Evolutionary conservation across 805 yeast genomes (phyloP).

Genomic region (Cyberlindnera petersonii): DNA sequence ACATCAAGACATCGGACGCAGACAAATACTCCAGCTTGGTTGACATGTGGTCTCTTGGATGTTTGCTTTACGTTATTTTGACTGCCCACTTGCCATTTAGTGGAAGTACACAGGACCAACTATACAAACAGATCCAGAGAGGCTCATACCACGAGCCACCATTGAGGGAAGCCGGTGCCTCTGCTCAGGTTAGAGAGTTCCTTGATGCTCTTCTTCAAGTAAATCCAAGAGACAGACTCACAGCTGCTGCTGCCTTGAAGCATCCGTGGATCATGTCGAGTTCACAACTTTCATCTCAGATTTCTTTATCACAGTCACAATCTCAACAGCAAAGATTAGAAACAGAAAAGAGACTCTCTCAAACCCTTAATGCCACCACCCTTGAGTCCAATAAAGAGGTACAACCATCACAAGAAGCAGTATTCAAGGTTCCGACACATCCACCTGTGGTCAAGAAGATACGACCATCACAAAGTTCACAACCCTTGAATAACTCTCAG

Average conservation of each 20-base stretch:
- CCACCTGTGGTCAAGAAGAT: constrained; percentile 13
- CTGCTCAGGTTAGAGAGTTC: constrained; percentile 69
- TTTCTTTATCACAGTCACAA: constrained; percentile 67
- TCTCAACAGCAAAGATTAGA: constrained; percentile 56
- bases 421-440: constrained; percentile 21
- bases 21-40: constrained; percentile 74
- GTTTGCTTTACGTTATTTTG: constrained; percentile 83
- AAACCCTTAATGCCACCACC: not conserved
- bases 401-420: constrained; percentile 13
- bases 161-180: constrained; percentile 59
- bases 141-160: constrained; percentile 83
- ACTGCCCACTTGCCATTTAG: constrained; percentile 95
- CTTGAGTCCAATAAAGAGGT: not conserved
- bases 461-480: constrained; percentile 3
- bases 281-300: constrained; percentile 31
- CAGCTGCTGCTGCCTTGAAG: constrained; percentile 69
- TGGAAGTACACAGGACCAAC: constrained; percentile 83
- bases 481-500: not conserved
- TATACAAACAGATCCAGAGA: constrained; percentile 67
- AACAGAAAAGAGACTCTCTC: constrained; percentile 8
- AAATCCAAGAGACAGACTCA: constrained; percentile 67
- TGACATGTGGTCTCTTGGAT: constrained; percentile 98
- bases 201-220: constrained; percentile 67
- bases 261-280: constrained; percentile 71
- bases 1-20: constrained; percentile 24